Evolutionary conservation across 1,284 basidiomycete genomes (phyloP), one percentile per base, ranked within the genome.

Genomic region (Crepidotus sp.): DNA sequence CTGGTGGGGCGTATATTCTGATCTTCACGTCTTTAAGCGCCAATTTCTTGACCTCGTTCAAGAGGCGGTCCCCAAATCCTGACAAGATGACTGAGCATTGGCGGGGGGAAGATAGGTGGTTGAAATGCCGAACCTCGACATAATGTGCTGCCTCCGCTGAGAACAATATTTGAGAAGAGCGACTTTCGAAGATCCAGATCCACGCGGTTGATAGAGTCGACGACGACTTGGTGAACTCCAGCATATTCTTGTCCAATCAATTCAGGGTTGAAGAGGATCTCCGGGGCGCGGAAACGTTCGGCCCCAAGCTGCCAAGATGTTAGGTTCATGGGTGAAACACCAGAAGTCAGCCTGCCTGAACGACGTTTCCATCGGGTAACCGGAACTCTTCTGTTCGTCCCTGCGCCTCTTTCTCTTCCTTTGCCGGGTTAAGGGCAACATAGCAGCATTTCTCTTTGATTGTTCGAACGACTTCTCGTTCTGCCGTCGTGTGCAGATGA

Each of bases 381-480:
- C 80, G 79, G 66, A 97, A 98, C 56, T 95, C 92, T 62, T 98
- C 95, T 50, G 69, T 71, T 27, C 83, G 77, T 8, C 83, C 83
- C 22, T 71, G 54, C 2, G 74, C 73, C 56, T 97, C 94, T 62
- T 97, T 98, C 67, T 98, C 94, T 64, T 98, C 96, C 63, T 96
- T 97, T 3, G 75, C 69, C 2, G 93, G 91, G 59, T 91, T 92
- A 32, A 90, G 61, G 3, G 95, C 90, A 45, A 98, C 73, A 67
- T 98, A 98, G 62, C 95, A 98, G 49, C 85, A 89, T 63, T 97
- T 96, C 69, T 98, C 96, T 67, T 98, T 99, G 66, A 98, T 97
- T 38, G 90, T 91, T 46, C 96, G 74, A 9, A 99, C 94, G 15
- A 98, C 88, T 65, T 99, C 96, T 46, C 89, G 85, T 65, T 99